Evolutionary conservation across 371 early-diverging fungal species (phyloP), one percentile per base, ranked within the genome.

Genomic region (Dinochytrium kinnereticum): DNA sequence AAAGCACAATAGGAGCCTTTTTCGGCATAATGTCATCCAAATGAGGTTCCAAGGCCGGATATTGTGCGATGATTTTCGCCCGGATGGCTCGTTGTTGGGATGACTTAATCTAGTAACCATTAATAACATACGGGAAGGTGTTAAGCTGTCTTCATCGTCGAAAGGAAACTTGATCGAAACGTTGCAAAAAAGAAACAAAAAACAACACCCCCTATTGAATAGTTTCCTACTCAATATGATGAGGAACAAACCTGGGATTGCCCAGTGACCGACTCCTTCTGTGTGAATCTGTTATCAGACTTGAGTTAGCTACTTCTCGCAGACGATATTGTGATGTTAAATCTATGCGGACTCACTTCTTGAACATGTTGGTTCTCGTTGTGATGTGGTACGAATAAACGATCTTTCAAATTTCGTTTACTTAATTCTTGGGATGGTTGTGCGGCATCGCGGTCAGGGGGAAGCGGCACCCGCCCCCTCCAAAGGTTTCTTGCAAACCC

Each of bases 1-100:
- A 88, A 68, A 94, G 85, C 39, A 91, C 79, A 76, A 95, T 80
- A 38, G 92, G 93, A 19, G 93, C 81, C 82, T 96, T 97, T 80
- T 97, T 98, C 21, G 99, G 99, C 69, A 98, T 81, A 64, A 98
- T 85, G 30, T 95, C 96, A 71, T 98, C 98, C 49, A 96, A 81
- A 75, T 91, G 85, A 21, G 92, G 82, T 74, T 92, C 93, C 2
- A 98, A 86, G n/a, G 82, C 84, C 15, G 95, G 96, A 80, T 91
- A 97, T 77, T 94, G 92, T 57, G 94, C 95, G 53, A 89, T 74
- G 49, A 97, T 88, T 84, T 94, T 95, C 37, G 91, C 76, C 65
- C 98, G 90, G 75, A 98, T 91, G 5, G 84, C 87, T 57, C 98
- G 88, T 80, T 95, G 95, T 50, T 95, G 95, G 34, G 96, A 96